Evolutionary conservation across 805 yeast genomes (phyloP).

Genomic region (Candida insectalens): DNA sequence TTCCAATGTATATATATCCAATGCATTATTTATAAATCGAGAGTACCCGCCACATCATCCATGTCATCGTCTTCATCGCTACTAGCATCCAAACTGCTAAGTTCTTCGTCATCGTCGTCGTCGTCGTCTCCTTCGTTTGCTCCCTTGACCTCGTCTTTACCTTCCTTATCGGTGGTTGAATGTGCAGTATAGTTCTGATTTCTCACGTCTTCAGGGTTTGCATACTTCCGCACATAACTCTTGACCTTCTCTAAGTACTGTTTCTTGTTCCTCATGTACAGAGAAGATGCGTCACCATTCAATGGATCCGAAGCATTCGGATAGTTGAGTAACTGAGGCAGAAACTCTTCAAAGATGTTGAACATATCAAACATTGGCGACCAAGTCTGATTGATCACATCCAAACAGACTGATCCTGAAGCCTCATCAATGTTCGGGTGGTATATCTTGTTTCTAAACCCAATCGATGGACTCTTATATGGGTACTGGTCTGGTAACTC

Average conservation of each 20-base stretch:
- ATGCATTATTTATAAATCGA: conserved; percentile 18
- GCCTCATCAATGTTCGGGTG: conserved; percentile 94
- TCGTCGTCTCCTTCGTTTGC: conserved; percentile 15
- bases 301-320: conserved; percentile 94
- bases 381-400: conserved; percentile 97
- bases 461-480: conserved; percentile 91
- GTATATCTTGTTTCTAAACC: conserved; percentile 81
- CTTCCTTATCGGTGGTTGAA: conserved; percentile 7
- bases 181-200: conserved; percentile 4
- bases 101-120: conserved; percentile 17
- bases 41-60: conserved; percentile 25
- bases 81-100: conserved; percentile 14
- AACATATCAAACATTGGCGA: conserved; percentile 92
- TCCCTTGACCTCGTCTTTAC: conserved; percentile 8
- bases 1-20: too few species aligned
- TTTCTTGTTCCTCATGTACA: conserved; percentile 60
- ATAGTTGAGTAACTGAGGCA: conserved; percentile 84
- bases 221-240: conserved; percentile 65
- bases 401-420: conserved; percentile 88
- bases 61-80: conserved; percentile 12
- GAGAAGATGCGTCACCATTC: conserved; percentile 79
- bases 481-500: conserved; percentile 95
- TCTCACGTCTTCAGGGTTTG: conserved; percentile 29
- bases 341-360: conserved; percentile 84
- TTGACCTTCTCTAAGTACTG: conserved; percentile 62